phyloP scores from a whole-genome alignment of 2,329 filamentous ascomycete species.

The Leptosphaerulina australis region DNA sequence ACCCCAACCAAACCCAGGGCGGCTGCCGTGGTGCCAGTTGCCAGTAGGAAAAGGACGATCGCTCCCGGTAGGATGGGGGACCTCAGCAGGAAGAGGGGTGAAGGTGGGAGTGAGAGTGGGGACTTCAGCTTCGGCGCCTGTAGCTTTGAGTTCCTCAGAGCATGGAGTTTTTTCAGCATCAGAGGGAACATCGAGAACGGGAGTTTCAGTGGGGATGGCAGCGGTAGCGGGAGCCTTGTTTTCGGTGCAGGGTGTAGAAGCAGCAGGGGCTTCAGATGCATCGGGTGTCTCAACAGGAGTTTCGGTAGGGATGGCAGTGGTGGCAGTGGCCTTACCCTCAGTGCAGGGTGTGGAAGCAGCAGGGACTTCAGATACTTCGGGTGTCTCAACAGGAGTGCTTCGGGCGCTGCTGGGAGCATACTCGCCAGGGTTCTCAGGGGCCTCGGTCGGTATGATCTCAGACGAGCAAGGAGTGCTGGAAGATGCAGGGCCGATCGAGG shows the following conservation, averaged over 20 bases:
- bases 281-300: slow-evolving; percentile 2
- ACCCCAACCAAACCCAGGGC: slow-evolving; percentile 23
- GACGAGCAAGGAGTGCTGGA: slow-evolving; percentile 23
- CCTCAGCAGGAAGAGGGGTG: slow-evolving; percentile 4
- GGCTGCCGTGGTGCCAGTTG: slow-evolving; percentile 10
- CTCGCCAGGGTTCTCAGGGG: too few species aligned
- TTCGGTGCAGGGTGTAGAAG: slow-evolving; percentile 6
- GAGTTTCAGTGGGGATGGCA: background rate
- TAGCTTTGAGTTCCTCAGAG: slow-evolving; percentile 3
- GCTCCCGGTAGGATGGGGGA: slow-evolving; percentile 1
- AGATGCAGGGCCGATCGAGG: slow-evolving; percentile 21
- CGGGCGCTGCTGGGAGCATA: too few species aligned
- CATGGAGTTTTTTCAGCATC: slow-evolving; percentile 15
- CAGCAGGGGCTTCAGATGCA: slow-evolving; percentile 5
- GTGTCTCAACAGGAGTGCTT: slow-evolving; percentile 1
- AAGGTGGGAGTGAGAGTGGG: slow-evolving; percentile 3
- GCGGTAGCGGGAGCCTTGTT: background rate
- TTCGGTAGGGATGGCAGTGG: too few species aligned
- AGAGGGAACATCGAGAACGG: slow-evolving; percentile 7
- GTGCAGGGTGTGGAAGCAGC: slow-evolving; percentile 6
- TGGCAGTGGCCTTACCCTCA: background rate
- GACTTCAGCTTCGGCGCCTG: slow-evolving; percentile 5
- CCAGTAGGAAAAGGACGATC: slow-evolving; percentile 16
- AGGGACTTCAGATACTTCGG: slow-evolving; percentile 8
- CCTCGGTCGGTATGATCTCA: slow-evolving; percentile 13